Conservation (phyloP, 208 protist species). For the Trypanosoma avium region DNA sequence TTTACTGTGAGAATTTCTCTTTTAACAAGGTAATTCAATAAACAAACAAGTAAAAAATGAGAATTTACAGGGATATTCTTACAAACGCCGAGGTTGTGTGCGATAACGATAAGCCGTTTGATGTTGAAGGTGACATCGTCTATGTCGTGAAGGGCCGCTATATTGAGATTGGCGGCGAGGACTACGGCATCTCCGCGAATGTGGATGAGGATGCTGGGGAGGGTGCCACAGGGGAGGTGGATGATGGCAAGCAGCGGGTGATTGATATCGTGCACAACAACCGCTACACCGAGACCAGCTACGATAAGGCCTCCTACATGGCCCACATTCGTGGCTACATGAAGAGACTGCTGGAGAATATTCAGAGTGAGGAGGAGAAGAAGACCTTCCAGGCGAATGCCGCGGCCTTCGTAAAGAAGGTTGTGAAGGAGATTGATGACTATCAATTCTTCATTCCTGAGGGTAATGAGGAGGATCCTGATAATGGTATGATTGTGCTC, state of each 20-base stretch:
- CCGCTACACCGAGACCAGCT: conserved; percentile 90
- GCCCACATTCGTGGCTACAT: conserved; percentile 92
- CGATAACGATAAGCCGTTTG: conserved; percentile 87
- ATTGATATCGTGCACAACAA: conserved; percentile 91
- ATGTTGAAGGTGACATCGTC: conserved; percentile 76
- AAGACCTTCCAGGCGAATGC: conserved; percentile 90
- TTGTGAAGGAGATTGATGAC: conserved; percentile 90
- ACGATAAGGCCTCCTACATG: conserved; percentile 93
- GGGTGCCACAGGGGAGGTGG: conserved; percentile 81
- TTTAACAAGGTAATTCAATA: not conserved
- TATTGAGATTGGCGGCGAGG: conserved; percentile 88
- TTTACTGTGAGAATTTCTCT: not conserved
- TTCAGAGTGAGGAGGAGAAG: conserved; percentile 79
- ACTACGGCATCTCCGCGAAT: conserved; percentile 91
- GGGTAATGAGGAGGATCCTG: conserved; percentile 89
- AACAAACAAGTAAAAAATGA: conserved; percentile 48
- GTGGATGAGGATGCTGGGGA: conserved; percentile 88
- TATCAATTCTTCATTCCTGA: conserved; percentile 93
- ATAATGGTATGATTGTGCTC: conserved; percentile 90
- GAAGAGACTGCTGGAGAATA: conserved; percentile 85
- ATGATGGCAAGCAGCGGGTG: conserved; percentile 75
- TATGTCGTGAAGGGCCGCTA: conserved; percentile 83
- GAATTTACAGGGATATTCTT: conserved; percentile 88
- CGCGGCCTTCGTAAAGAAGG: conserved; percentile 89
- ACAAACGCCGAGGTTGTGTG: conserved; percentile 90